Conservation (phyloP, 495 filamentous ascomycete species). For the Penicillium alfredii region DNA sequence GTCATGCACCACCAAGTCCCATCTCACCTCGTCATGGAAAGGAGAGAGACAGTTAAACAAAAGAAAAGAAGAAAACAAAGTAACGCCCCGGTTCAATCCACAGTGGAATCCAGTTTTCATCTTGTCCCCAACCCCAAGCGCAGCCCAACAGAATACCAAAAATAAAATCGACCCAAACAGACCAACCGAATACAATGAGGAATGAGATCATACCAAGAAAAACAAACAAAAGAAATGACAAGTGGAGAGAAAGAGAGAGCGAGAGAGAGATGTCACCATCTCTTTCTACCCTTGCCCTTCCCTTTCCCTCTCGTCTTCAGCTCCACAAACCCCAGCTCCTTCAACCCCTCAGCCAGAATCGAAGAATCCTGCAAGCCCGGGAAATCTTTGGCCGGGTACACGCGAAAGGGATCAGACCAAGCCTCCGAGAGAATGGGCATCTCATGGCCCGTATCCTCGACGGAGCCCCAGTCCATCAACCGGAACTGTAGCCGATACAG, state of each 20-base stretch:
- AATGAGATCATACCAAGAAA: constrained; percentile 1
- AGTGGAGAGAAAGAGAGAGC: not conserved
- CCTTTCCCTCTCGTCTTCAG: constrained; percentile 42
- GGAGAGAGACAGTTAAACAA: constrained; percentile 3
- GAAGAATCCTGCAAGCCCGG: constrained; percentile 73
- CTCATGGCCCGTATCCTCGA: constrained; percentile 49
- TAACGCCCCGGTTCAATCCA: too few species aligned
- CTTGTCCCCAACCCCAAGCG: too few species aligned
- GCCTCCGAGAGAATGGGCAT: constrained; percentile 59
- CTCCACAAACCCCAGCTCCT: constrained; percentile 42
- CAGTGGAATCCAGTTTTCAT: too few species aligned
- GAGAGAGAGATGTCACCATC: constrained; percentile 7
- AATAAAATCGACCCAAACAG: too few species aligned
- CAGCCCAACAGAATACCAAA: too few species aligned
- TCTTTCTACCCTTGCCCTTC: constrained; percentile 38
- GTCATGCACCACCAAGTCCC: too few species aligned
- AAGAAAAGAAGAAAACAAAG: not conserved
- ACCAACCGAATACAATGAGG: not conserved
- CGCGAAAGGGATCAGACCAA: constrained; percentile 76
- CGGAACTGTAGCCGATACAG: constrained; percentile 76
- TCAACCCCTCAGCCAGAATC: constrained; percentile 33
- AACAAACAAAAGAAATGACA: not conserved
- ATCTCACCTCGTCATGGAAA: constrained; percentile 10
- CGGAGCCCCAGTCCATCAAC: constrained; percentile 62
- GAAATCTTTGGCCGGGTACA: constrained; percentile 95